These are phyloP conservation scores for Paecilomyces sp. DNA, from an alignment of 2,329 filamentous ascomycete species.

Conservation along the genomic window DNA sequence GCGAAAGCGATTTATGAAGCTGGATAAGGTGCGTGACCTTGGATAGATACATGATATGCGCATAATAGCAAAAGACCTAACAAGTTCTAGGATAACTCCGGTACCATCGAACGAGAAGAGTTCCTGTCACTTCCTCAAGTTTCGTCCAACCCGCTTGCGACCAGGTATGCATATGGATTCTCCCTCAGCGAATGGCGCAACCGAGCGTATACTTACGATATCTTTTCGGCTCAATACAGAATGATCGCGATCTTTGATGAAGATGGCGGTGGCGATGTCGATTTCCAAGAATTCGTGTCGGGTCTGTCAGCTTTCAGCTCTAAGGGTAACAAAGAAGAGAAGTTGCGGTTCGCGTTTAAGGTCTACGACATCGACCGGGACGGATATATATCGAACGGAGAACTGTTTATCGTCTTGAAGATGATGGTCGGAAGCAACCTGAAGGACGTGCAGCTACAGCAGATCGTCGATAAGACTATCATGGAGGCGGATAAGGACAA, in stretches of 20 bases:
- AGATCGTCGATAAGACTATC: constrained; percentile 99
- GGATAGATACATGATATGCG: neutral
- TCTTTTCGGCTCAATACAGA: constrained; percentile 37
- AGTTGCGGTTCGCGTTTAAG: constrained; percentile 95
- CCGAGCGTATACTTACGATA: neutral
- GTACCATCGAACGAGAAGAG: constrained; percentile 96
- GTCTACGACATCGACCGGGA: constrained; percentile 99
- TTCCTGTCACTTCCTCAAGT: constrained; percentile 96
- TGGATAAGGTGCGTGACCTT: constrained; percentile 70
- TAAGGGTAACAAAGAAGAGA: constrained; percentile 99
- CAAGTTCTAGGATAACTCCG: constrained; percentile 74
- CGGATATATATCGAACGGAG: constrained; percentile 96
- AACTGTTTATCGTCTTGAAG: constrained; percentile 98
- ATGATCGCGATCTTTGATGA: constrained; percentile 99
- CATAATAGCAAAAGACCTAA: constrained; percentile 4
- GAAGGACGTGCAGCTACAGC: constrained; percentile 97
- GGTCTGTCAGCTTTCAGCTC: constrained; percentile 92
- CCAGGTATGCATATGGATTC: constrained; percentile 53
- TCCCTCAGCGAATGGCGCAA: neutral
- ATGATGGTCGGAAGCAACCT: constrained; percentile 99
- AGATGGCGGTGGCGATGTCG: constrained; percentile 93
- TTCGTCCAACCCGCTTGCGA: constrained; percentile 93
- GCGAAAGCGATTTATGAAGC: constrained; percentile 97
- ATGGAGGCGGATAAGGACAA: constrained; percentile 97
- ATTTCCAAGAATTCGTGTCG: constrained; percentile 97